Evolutionary conservation across 108 stramenopile species (phyloP).

Genomic region (Nannochloropsis oceanica): DNA sequence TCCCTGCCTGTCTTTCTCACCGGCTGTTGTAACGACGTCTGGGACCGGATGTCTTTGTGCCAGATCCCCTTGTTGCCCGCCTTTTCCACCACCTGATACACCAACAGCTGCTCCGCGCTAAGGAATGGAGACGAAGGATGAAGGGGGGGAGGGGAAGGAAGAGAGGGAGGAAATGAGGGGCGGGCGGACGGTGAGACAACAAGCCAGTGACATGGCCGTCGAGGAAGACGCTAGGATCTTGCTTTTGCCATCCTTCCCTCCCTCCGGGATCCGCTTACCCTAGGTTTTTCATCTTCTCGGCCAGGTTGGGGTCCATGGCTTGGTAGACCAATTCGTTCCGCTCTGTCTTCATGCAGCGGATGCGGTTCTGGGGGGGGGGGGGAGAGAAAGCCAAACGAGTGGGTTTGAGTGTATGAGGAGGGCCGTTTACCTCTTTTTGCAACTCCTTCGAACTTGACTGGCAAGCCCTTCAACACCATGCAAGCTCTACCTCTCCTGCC

Average conservation of each 20-base stretch:
- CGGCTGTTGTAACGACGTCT: conserved; percentile 72
- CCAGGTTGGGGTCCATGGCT: conserved; percentile 1
- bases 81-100: conserved; percentile 79
- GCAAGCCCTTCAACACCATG: no score
- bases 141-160: no score
- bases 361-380: neutral
- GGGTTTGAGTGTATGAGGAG: no score
- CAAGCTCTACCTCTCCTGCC: no score
- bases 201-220: no score
- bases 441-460: no score
- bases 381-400: no score
- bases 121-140: neutral
- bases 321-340: neutral
- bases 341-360: neutral
- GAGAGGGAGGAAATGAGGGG: no score
- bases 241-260: neutral
- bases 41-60: conserved; percentile 79
- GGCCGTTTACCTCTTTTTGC: no score
- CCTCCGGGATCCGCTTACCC: neutral
- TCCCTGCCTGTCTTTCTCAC: no score
- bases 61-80: conserved; percentile 86
- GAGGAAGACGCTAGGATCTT: no score
- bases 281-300: neutral
- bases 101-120: conserved; percentile 46
- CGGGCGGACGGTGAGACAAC: no score